A percentile compares a stretch with the other conserved stretches of the same genome.
Conservation (phyloP, 257 asterid genomes). For the Echites panduratus region DNA sequence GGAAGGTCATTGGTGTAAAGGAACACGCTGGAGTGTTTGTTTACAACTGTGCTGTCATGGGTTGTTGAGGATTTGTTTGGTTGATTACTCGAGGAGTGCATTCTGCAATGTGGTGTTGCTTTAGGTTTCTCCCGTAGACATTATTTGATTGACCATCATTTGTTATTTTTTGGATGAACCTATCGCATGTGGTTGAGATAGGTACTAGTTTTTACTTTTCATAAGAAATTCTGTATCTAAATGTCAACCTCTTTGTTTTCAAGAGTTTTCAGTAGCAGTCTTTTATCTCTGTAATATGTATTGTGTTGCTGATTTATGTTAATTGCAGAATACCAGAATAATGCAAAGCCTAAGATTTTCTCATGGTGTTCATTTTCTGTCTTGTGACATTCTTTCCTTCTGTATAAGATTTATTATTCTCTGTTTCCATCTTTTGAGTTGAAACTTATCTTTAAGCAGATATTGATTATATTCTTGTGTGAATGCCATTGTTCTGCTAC, state of each 20-base stretch:
- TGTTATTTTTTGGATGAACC: conserved; percentile 32
- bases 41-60: conserved; percentile 86
- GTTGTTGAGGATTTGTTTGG: conserved; percentile 42
- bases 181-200: conserved; percentile 26
- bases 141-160: conserved; percentile 29
- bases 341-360: conserved; percentile 7
- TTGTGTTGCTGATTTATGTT: neutral
- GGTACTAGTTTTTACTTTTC: conserved; percentile 18
- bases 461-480: neutral
- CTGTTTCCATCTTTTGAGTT: neutral
- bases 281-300: neutral
- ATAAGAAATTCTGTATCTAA: conserved; percentile 8
- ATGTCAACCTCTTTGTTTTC: conserved; percentile 9
- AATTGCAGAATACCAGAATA: conserved; percentile 6
- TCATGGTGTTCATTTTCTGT: neutral
- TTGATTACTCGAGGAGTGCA: conserved; percentile 13
- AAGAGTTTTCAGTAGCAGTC: conserved; percentile 5
- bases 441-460: neutral
- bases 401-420: neutral
- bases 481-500: neutral
- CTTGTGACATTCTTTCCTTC: neutral
- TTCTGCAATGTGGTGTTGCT: conserved; percentile 21
- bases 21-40: conserved; percentile 87
- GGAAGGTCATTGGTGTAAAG: conserved; percentile 69
- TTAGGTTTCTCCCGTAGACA: conserved; percentile 26